Evolutionary conservation across 2,329 filamentous ascomycete genomes (phyloP), one percentile per base, ranked within the genome.

Genomic region (Lachnellula cervina): DNA sequence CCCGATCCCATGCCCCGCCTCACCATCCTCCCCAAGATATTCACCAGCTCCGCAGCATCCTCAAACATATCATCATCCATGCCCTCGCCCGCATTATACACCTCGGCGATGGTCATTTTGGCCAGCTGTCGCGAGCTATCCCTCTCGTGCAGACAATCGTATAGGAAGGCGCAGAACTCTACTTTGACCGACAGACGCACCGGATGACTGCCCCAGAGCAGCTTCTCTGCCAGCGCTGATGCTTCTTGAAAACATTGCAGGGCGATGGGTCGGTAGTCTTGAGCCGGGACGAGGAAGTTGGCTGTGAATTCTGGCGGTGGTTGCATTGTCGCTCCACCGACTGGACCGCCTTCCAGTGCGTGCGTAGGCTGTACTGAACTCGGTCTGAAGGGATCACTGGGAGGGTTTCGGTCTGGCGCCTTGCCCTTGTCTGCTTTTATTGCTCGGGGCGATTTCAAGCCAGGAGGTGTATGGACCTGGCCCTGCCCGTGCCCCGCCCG

Each of bases 51-150:
- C 56, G 90, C 91, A 0, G 92, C 90, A 70, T 97, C 94, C 62
- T 88, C 84, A 69, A 97, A 99, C 77, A 94, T 95, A 63, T 95
- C 90, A 67, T 97, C 92, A 57, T 95, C 90, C 84, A 97, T 93
- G 19, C 89, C 90, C 71, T 97, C 92, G 52, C 88, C 85, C 1
- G 91, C 90, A 55, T 91, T 88, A 69, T 97, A 97, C 1, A 97
- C 93, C 65, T 96, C 90, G 43, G 88, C 81, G 58, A 97, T 94
- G 3, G 92, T 90, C 38, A 86, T 80, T 66, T 89, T 87, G 11
- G 94, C 93, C 14, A 97, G 72, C 52, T 82, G 81, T 34, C 92
- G 81, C 51, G 90, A 91, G 37, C 78, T 83, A 21, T 92, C 86
- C 47, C 82, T 78, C 64, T 97, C 91, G 68, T 94, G 90, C 2